phyloP scores from a whole-genome alignment of 352 stramenopile genomes.

The Globisporangium carolinianum region DNA sequence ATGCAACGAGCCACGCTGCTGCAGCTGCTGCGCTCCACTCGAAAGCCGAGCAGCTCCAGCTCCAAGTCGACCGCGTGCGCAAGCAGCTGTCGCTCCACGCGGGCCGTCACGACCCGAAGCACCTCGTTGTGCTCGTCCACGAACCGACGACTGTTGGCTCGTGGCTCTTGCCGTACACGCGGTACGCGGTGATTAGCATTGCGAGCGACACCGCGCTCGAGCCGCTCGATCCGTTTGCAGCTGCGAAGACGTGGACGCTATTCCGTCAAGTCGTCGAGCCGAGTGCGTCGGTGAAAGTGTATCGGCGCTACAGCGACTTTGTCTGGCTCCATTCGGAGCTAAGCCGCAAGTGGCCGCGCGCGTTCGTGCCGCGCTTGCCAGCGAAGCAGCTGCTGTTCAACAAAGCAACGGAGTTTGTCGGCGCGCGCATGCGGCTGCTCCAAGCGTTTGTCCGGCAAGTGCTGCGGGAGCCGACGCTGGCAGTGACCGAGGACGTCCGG shows the following conservation, averaged over 20 bases:
- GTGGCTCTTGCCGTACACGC: conserved; percentile 79
- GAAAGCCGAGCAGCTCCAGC: conserved; percentile 62
- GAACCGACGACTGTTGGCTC: conserved; percentile 76
- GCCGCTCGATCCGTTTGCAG: conserved; percentile 54
- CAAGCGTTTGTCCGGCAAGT: conserved; percentile 78
- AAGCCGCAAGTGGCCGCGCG: conserved; percentile 57
- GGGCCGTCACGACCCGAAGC: conserved; percentile 63
- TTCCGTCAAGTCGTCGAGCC: conserved; percentile 64
- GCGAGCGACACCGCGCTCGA: conserved; percentile 32
- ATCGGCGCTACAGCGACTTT: conserved; percentile 84
- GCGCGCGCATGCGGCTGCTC: conserved; percentile 71
- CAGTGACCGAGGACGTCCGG: conserved; percentile 58
- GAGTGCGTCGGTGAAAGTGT: conserved; percentile 75
- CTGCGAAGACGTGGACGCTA: conserved; percentile 72
- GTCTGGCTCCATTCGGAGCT: conserved; percentile 74
- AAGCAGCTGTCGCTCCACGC: conserved; percentile 73
- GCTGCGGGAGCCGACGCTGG: conserved; percentile 57
- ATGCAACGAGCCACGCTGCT: conserved; percentile 56
- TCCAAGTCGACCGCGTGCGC: conserved; percentile 70
- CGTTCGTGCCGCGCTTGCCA: conserved; percentile 66
- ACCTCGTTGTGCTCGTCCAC: conserved; percentile 76
- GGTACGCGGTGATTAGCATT: conserved; percentile 78
- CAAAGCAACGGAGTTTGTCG: conserved; percentile 82
- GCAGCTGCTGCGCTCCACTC: conserved; percentile 64
- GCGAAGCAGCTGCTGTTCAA: conserved; percentile 81